Evolutionary conservation across 2,329 filamentous ascomycete species (phyloP).

Genomic region (Daldinia eschscholtzii): DNA sequence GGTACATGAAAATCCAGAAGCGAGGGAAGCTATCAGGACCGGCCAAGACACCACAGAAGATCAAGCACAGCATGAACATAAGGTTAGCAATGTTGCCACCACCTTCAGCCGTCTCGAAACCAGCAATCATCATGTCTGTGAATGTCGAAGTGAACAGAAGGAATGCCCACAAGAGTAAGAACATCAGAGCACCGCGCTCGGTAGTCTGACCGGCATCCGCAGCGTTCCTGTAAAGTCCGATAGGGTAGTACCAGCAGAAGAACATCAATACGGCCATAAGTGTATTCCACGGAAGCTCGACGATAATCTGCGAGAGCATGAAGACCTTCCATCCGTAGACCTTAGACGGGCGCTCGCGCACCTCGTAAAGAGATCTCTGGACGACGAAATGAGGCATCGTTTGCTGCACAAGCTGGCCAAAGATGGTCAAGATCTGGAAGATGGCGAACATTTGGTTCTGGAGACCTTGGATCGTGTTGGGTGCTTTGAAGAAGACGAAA

Average conservation of each 20-base stretch:
- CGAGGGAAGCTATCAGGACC: slow-evolving; percentile 71
- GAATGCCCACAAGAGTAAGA: slow-evolving; percentile 81
- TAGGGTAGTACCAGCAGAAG: slow-evolving; percentile 87
- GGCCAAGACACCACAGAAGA: slow-evolving; percentile 82
- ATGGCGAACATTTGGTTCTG: slow-evolving; percentile 90
- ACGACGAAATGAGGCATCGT: slow-evolving; percentile 89
- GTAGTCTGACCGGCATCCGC: slow-evolving; percentile 68
- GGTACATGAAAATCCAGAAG: slow-evolving; percentile 85
- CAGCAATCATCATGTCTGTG: slow-evolving; percentile 80
- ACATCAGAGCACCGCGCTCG: slow-evolving; percentile 82
- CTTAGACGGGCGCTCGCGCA: slow-evolving; percentile 85
- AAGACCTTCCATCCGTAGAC: slow-evolving; percentile 89
- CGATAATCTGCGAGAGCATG: slow-evolving; percentile 84
- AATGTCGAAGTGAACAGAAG: slow-evolving; percentile 86
- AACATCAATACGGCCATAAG: slow-evolving; percentile 82
- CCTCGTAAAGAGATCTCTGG: slow-evolving; percentile 85
- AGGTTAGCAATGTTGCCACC: slow-evolving; percentile 82
- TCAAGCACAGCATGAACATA: slow-evolving; percentile 77
- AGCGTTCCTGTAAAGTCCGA: slow-evolving; percentile 81
- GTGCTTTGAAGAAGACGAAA: slow-evolving; percentile 81
- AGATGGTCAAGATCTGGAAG: slow-evolving; percentile 86
- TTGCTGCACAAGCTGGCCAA: slow-evolving; percentile 82
- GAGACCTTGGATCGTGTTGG: slow-evolving; percentile 79
- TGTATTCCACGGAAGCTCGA: slow-evolving; percentile 88
- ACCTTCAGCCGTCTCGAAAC: slow-evolving; percentile 79